A percentile compares a stretch with the other conserved stretches of the same genome.
phyloP scores from a whole-genome alignment of 345 rosid genomes.

The Hypericum perforatum region DNA sequence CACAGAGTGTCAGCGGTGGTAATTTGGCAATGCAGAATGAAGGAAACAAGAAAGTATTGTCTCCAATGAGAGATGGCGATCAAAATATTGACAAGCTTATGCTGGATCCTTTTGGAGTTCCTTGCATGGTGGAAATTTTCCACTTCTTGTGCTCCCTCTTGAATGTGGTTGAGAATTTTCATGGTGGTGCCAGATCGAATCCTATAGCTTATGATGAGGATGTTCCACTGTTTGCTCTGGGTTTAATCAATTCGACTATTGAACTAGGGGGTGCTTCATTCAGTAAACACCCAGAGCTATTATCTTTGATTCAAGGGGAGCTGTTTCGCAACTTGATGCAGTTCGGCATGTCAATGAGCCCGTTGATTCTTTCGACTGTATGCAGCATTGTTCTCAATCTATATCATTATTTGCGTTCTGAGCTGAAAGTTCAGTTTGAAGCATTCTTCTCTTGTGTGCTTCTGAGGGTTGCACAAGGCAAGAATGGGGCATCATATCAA shows the following conservation, averaged over 20 bases:
- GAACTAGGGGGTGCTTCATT: constrained; percentile 46
- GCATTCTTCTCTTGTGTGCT: constrained; percentile 67
- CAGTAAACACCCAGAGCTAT: constrained; percentile 32
- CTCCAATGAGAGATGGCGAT: constrained; percentile 25
- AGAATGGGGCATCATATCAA: constrained; percentile 62
- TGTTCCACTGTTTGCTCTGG: constrained; percentile 65
- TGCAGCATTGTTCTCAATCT: constrained; percentile 52
- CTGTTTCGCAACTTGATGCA: constrained; percentile 63
- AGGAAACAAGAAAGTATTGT: constrained; percentile 21
- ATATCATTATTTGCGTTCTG: constrained; percentile 50
- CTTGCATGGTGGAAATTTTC: constrained; percentile 69
- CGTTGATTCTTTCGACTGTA: constrained; percentile 67
- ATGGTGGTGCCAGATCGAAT: constrained; percentile 43
- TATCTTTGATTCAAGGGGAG: constrained; percentile 56
- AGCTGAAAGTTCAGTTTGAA: constrained; percentile 62
- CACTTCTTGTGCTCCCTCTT: constrained; percentile 59
- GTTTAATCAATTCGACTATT: constrained; percentile 60
- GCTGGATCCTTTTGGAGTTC: constrained; percentile 59
- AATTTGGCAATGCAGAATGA: constrained; percentile 21
- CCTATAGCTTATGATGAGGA: constrained; percentile 71
- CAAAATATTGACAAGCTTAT: constrained; percentile 30
- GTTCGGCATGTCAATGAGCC: constrained; percentile 69
- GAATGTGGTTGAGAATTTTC: constrained; percentile 44
- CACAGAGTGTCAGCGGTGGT: constrained; percentile 20
- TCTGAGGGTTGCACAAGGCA: constrained; percentile 55